These are phyloP conservation scores for Dichomitus squalens DNA, from an alignment of 1,284 basidiomycete species.

Conservation along the genomic window DNA sequence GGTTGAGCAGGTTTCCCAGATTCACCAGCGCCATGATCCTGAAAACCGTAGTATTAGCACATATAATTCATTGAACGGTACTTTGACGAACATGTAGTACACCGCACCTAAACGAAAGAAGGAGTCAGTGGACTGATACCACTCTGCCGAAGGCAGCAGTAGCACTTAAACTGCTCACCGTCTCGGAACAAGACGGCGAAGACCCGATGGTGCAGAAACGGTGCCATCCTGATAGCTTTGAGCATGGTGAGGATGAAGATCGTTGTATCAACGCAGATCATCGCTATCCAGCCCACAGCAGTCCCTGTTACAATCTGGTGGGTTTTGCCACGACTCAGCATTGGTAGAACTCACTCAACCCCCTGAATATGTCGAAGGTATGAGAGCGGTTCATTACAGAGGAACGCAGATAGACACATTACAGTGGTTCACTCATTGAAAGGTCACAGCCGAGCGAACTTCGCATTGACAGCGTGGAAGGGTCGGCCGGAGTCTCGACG, in stretches of 20 bases:
- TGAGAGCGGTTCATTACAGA: neutral
- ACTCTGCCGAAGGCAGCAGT: too few species aligned
- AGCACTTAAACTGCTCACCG: slow-evolving; percentile 12
- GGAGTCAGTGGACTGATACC: too few species aligned
- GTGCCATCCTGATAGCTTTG: slow-evolving; percentile 7
- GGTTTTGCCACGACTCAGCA: neutral
- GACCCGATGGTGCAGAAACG: neutral
- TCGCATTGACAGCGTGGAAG: neutral
- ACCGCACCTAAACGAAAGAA: slow-evolving; percentile 9
- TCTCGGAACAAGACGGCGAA: slow-evolving; percentile 18
- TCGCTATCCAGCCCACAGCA: slow-evolving; percentile 9
- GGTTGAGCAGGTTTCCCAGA: slow-evolving; percentile 24
- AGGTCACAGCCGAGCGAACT: neutral
- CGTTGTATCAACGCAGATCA: slow-evolving; percentile 17
- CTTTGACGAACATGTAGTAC: slow-evolving; percentile 7
- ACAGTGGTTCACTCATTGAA: neutral
- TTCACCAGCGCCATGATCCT: slow-evolving; percentile 6
- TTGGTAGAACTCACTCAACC: neutral
- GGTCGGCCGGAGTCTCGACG: neutral
- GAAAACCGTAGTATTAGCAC: neutral
- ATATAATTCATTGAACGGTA: too few species aligned
- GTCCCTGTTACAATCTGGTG: neutral
- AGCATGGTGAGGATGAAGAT: slow-evolving; percentile 14
- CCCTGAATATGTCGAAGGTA: neutral
- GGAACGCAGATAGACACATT: neutral